A percentile compares a stretch with the other conserved stretches of the same genome.
Evolutionary conservation across 148 eudicot genomes (phyloP).

Genomic region (Diospyros lotus): DNA sequence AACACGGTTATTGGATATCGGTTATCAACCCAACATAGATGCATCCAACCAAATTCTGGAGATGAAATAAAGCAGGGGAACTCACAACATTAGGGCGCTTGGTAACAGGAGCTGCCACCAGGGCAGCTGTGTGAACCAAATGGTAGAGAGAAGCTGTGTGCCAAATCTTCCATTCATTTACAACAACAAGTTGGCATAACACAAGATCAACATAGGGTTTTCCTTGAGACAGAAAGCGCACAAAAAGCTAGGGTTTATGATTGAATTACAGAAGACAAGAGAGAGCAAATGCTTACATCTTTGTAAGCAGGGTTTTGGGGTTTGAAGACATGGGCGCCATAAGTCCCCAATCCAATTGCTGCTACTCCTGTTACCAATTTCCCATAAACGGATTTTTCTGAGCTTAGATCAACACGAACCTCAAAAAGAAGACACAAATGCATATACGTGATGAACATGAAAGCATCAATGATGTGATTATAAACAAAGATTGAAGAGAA

Average conservation of each 20-base stretch:
- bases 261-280: slow-evolving; percentile 2
- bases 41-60: background rate
- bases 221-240: background rate
- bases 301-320: slow-evolving; percentile 72
- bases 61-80: background rate
- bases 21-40: background rate
- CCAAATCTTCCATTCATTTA: slow-evolving; percentile 62
- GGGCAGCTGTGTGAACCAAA: slow-evolving; percentile 84
- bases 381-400: background rate
- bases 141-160: slow-evolving; percentile 88
- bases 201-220: background rate
- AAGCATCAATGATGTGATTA: background rate
- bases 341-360: slow-evolving; percentile 83
- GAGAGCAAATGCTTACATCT: slow-evolving; percentile 37
- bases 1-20: background rate
- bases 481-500: background rate
- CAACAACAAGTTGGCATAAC: background rate
- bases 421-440: background rate
- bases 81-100: slow-evolving; percentile 69
- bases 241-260: background rate
- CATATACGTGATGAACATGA: background rate
- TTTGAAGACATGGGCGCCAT: slow-evolving; percentile 88
- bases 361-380: slow-evolving; percentile 47
- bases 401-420: background rate
- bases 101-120: slow-evolving; percentile 72